phyloP scores from a whole-genome alignment of 2,329 filamentous ascomycete species.

The Diaporthe amygdali region DNA sequence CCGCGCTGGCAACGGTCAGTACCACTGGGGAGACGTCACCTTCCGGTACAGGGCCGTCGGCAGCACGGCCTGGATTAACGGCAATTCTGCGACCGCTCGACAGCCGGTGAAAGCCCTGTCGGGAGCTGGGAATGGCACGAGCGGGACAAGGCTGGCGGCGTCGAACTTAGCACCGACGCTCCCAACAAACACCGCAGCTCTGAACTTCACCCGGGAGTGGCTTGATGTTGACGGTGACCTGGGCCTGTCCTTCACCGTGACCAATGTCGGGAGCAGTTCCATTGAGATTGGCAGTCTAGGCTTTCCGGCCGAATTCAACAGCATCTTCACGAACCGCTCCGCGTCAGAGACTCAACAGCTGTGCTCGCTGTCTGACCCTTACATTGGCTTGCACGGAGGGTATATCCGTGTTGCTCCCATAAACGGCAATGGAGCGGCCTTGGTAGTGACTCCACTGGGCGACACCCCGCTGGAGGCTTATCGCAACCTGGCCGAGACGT shows the following conservation, averaged over 20 bases:
- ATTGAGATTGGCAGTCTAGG: conserved; percentile 63
- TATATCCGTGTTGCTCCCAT: conserved; percentile 60
- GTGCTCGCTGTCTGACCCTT: conserved; percentile 63
- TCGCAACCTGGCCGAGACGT: conserved; percentile 53
- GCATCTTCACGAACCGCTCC: conserved; percentile 59
- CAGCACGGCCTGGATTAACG: conserved; percentile 47
- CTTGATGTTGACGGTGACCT: conserved; percentile 52
- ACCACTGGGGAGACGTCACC: conserved; percentile 64
- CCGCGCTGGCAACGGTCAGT: conserved; percentile 56
- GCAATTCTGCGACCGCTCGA: conserved; percentile 50
- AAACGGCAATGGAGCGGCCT: conserved; percentile 55
- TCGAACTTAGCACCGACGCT: conserved; percentile 49
- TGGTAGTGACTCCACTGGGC: conserved; percentile 59
- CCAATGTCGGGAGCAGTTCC: conserved; percentile 44
- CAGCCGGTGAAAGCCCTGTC: conserved; percentile 39
- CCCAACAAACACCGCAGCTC: conserved; percentile 34
- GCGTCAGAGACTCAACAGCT: conserved; percentile 52
- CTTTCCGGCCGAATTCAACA: conserved; percentile 66
- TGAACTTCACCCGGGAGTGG: conserved; percentile 59
- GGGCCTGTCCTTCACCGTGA: conserved; percentile 55
- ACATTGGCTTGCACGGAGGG: conserved; percentile 64
- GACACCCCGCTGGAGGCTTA: conserved; percentile 58
- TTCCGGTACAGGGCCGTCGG: conserved; percentile 55
- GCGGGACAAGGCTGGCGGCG: conserved; percentile 36
- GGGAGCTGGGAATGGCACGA: conserved; percentile 28